Conservation (phyloP, 2,329 filamentous ascomycete species). For the Fusarium armeniacum region DNA sequence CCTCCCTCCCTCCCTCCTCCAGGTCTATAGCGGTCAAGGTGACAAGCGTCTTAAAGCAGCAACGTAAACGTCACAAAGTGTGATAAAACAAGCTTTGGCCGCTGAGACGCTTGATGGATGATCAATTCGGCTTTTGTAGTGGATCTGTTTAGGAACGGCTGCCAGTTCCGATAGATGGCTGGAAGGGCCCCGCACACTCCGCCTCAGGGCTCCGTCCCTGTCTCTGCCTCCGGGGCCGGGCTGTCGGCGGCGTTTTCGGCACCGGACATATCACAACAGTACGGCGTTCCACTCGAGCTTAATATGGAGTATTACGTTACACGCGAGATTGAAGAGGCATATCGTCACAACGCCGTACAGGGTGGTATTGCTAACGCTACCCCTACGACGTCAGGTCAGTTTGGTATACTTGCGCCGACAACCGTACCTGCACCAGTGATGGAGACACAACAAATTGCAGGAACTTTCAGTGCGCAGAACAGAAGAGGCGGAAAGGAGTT, state of each 20-base stretch:
- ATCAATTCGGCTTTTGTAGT: not conserved
- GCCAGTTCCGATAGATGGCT: conserved; percentile 28
- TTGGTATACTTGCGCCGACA: conserved; percentile 61
- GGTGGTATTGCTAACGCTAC: conserved; percentile 7
- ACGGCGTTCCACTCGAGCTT: conserved; percentile 36
- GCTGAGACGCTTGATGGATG: not conserved
- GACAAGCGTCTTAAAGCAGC: conserved; percentile 44
- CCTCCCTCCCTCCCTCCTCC: conserved; percentile 25
- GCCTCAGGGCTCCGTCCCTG: conserved; percentile 25
- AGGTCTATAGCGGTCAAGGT: not conserved
- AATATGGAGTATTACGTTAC: conserved; percentile 37
- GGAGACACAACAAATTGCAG: conserved; percentile 17
- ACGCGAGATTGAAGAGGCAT: conserved; percentile 37
- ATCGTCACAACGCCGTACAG: conserved; percentile 29
- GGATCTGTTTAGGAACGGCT: not conserved
- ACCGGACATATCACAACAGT: conserved; percentile 24
- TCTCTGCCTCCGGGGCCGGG: conserved; percentile 16
- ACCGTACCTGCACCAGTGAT: conserved; percentile 27
- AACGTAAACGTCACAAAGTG: conserved; percentile 26
- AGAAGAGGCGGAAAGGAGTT: conserved; percentile 7
- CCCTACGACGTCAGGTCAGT: conserved; percentile 54
- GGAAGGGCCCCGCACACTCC: conserved; percentile 26
- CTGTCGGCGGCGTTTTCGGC: conserved; percentile 28
- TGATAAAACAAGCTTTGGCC: not conserved
- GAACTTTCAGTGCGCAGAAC: conserved; percentile 11